phyloP scores from a whole-genome alignment of 495 filamentous ascomycete species.

The Aspergillus kassunensis region DNA sequence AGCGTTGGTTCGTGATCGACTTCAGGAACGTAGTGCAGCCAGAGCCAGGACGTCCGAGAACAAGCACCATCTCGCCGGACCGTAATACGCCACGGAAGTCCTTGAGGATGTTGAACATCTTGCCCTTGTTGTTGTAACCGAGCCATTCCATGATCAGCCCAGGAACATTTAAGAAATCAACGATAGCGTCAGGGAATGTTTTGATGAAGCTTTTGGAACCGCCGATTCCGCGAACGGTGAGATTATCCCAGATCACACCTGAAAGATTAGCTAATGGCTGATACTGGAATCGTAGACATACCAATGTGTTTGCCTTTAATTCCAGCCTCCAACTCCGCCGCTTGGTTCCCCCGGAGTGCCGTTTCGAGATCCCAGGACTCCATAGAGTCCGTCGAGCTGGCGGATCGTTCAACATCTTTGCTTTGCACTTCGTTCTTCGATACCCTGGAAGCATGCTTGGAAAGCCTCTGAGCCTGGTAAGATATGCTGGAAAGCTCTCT shows the following conservation, averaged over 20 bases:
- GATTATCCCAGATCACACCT: slow-evolving; percentile 73
- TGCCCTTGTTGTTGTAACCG: slow-evolving; percentile 55
- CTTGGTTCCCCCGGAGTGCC: slow-evolving; percentile 62
- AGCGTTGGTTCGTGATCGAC: slow-evolving; percentile 74
- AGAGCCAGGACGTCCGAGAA: slow-evolving; percentile 79
- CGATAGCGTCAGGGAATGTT: slow-evolving; percentile 78
- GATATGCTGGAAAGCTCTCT: slow-evolving; percentile 67
- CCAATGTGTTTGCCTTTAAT: slow-evolving; percentile 75
- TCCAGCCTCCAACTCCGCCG: slow-evolving; percentile 67
- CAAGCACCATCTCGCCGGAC: slow-evolving; percentile 87
- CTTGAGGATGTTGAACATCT: slow-evolving; percentile 59
- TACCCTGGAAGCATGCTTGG: slow-evolving; percentile 33
- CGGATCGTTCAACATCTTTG: slow-evolving; percentile 49
- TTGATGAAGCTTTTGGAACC: slow-evolving; percentile 72
- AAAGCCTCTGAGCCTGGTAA: slow-evolving; percentile 45
- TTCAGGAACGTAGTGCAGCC: slow-evolving; percentile 90
- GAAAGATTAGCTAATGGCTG: background rate
- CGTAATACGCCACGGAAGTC: slow-evolving; percentile 57
- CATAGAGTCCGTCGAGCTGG: slow-evolving; percentile 41
- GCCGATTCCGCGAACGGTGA: slow-evolving; percentile 75
- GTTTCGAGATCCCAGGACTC: slow-evolving; percentile 69
- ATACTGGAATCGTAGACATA: slow-evolving; percentile 9
- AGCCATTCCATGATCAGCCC: slow-evolving; percentile 56
- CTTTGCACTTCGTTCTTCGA: slow-evolving; percentile 35
- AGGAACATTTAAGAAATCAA: slow-evolving; percentile 69